A percentile compares a stretch with the other conserved stretches of the same genome.
phyloP scores from a whole-genome alignment of 139 green algal species.

The Klebsormidium nitens region DNA sequence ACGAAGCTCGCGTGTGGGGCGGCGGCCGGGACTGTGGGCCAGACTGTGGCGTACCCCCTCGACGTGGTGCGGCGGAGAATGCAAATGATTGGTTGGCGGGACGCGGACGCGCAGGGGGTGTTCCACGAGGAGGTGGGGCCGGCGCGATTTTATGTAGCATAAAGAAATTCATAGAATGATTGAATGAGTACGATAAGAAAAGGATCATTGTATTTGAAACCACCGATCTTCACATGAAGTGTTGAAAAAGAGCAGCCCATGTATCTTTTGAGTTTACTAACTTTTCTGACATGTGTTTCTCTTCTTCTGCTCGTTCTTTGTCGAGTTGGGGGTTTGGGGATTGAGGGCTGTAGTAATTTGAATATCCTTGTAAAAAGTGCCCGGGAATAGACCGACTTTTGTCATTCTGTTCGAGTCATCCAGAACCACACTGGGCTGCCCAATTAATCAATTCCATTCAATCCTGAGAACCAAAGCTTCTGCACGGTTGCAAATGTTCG shows the following conservation, averaged over 20 bases:
- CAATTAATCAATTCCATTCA: background rate
- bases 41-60: conserved; percentile 97
- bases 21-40: conserved; percentile 81
- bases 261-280: no score
- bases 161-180: background rate
- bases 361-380: no score
- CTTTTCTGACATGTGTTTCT: no score
- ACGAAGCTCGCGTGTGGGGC: conserved; percentile 82
- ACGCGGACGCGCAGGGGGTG: background rate
- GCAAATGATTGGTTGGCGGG: conserved; percentile 66
- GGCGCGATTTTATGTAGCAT: background rate
- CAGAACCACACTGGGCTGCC: background rate
- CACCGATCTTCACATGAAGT: no score
- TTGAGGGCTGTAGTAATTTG: no score
- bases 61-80: conserved; percentile 87
- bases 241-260: no score
- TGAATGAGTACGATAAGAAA: background rate
- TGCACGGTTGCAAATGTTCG: no score
- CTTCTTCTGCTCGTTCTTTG: no score
- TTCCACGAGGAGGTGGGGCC: background rate
- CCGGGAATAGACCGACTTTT: no score
- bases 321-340: no score
- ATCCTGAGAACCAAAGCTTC: conserved; percentile 41
- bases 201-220: background rate
- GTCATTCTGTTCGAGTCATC: no score